phyloP scores from a whole-genome alignment of 495 filamentous ascomycete genomes.

The Penicillium dipodomyicola region DNA sequence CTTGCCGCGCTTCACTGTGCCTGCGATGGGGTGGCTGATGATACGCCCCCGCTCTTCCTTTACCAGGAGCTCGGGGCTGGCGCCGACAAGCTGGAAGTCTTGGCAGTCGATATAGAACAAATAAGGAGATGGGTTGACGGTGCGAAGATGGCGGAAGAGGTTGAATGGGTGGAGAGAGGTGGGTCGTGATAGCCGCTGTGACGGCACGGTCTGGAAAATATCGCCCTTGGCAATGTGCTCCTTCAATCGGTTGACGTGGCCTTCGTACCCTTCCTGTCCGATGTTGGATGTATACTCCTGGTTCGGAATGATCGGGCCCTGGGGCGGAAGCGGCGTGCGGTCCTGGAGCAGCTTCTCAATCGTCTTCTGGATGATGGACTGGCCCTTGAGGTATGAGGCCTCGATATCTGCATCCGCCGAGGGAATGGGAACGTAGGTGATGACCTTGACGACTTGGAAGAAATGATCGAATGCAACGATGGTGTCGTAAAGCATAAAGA shows the following conservation, averaged over 20 bases:
- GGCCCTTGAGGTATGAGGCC: conserved; percentile 63
- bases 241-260: conserved; percentile 77
- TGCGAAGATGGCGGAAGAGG: conserved; percentile 94
- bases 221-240: conserved; percentile 84
- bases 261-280: conserved; percentile 81
- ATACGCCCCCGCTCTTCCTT: conserved; percentile 85
- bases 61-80: conserved; percentile 88
- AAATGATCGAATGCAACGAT: conserved; percentile 95
- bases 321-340: conserved; percentile 73
- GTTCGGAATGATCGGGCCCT: conserved; percentile 65
- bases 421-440: conserved; percentile 72
- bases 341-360: conserved; percentile 66
- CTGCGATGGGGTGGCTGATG: conserved; percentile 95
- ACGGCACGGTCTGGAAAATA: conserved; percentile 97
- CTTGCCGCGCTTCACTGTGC: conserved; percentile 84
- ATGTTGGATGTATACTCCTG: conserved; percentile 92
- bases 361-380: conserved; percentile 58
- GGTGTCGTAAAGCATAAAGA: conserved; percentile 98
- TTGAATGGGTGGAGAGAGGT: conserved; percentile 95
- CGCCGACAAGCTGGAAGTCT: conserved; percentile 92
- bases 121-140: conserved; percentile 93
- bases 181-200: conserved; percentile 84
- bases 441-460: conserved; percentile 84
- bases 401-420: conserved; percentile 50
- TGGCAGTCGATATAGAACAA: conserved; percentile 92